These are phyloP conservation scores for Marsdenia floribunda DNA, from an alignment of 257 asterid species.

Conservation along the genomic window DNA sequence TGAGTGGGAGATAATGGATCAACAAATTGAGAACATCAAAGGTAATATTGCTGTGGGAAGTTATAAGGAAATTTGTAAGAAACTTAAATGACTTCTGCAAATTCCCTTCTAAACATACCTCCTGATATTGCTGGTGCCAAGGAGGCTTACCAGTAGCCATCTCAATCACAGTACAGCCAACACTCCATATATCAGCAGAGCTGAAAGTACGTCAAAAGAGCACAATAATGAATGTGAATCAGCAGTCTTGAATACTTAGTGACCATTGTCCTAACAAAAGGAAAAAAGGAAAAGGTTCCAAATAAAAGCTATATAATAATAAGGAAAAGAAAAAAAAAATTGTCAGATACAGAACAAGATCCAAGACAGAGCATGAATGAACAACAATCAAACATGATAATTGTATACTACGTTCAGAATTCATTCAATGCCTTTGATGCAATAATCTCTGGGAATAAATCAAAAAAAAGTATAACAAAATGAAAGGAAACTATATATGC, in stretches of 20 bases:
- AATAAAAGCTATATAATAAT: neutral
- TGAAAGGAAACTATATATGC: neutral
- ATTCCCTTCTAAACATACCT: slow-evolving; percentile 16
- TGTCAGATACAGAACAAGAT: neutral
- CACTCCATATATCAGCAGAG: slow-evolving; percentile 42
- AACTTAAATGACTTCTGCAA: neutral
- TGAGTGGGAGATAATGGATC: neutral
- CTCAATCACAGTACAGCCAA: slow-evolving; percentile 37
- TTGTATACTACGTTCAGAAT: neutral
- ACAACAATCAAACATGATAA: neutral
- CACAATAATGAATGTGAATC: neutral
- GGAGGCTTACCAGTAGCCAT: slow-evolving; percentile 42
- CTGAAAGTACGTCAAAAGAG: slow-evolving; percentile 5
- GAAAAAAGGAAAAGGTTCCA: neutral
- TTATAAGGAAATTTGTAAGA: neutral
- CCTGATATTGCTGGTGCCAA: slow-evolving; percentile 31
- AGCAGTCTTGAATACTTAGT: neutral
- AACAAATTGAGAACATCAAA: neutral
- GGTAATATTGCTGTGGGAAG: neutral
- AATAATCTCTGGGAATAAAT: neutral
- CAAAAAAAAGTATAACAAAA: neutral
- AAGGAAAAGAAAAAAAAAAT: too few relatives aligned
- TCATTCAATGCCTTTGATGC: neutral
- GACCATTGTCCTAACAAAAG: neutral
- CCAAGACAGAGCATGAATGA: neutral